Evolutionary conservation across 2,329 filamentous ascomycete species (phyloP).

Genomic region (Samsoniella hepiali): DNA sequence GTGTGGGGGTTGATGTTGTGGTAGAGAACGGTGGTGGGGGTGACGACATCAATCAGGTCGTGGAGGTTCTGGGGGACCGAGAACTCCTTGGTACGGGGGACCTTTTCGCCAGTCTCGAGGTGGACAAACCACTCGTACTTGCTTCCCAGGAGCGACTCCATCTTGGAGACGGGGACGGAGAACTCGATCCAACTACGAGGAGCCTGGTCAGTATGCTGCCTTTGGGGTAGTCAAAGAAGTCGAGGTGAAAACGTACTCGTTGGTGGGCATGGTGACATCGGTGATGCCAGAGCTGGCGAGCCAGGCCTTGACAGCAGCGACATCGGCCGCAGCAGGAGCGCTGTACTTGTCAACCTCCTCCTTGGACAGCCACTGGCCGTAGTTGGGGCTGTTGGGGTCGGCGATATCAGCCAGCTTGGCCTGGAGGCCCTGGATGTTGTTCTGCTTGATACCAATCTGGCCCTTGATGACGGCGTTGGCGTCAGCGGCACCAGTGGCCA

Average conservation of each 20-base stretch:
- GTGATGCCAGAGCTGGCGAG: constrained; percentile 20
- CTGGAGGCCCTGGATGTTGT: constrained; percentile 27
- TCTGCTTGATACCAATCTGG: constrained; percentile 19
- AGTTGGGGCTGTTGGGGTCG: constrained; percentile 27
- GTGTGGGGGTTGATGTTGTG: constrained; percentile 7
- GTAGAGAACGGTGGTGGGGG: constrained; percentile 21
- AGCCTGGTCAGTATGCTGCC: neutral
- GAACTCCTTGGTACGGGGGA: constrained; percentile 21
- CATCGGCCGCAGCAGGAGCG: constrained; percentile 23
- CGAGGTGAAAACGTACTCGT: constrained; percentile 15
- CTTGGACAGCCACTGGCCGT: constrained; percentile 27
- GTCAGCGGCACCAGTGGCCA: constrained; percentile 8
- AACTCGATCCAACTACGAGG: constrained; percentile 16
- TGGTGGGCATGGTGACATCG: constrained; percentile 15
- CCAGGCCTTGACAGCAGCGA: constrained; percentile 25
- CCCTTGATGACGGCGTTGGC: constrained; percentile 13
- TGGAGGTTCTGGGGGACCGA: constrained; percentile 21
- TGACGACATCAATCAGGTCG: constrained; percentile 21
- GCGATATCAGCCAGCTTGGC: constrained; percentile 26
- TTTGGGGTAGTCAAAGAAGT: neutral
- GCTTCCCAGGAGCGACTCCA: constrained; percentile 14
- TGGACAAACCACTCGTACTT: constrained; percentile 17
- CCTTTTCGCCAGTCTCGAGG: constrained; percentile 3
- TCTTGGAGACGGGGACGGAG: constrained; percentile 16
- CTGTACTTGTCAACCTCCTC: constrained; percentile 26